Evolutionary conservation across 306 rosid species (phyloP).

Genomic region (Albizia julibrissin): DNA sequence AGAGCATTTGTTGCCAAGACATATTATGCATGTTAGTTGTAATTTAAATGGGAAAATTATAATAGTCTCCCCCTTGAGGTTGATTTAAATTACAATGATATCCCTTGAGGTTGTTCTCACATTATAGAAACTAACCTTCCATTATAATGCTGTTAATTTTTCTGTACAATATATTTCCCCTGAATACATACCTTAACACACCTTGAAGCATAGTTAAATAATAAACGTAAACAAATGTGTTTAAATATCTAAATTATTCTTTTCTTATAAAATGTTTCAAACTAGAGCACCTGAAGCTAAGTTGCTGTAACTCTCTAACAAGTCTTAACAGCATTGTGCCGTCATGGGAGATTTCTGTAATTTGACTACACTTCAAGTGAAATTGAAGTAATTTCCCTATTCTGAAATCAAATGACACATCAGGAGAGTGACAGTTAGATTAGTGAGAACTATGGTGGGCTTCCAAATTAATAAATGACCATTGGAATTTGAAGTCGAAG

Average conservation of each 20-base stretch:
- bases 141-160: background rate
- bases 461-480: slow-evolving; percentile 6
- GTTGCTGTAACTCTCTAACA: background rate
- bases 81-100: background rate
- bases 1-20: slow-evolving; percentile 3
- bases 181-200: background rate
- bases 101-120: background rate
- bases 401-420: background rate
- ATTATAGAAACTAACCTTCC: background rate
- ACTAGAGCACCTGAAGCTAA: background rate
- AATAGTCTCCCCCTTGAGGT: background rate
- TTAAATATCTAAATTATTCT: background rate
- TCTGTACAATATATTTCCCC: background rate
- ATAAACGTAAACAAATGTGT: background rate
- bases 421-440: background rate
- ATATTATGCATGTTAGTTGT: background rate
- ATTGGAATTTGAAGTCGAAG: slow-evolving; percentile 1
- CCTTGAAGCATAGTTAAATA: background rate
- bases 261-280: background rate
- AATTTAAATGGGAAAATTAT: background rate
- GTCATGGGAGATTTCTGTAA: background rate
- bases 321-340: background rate
- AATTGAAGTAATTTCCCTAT: background rate
- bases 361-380: background rate
- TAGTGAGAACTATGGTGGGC: background rate